phyloP scores from a whole-genome alignment of 2,329 filamentous ascomycete genomes.

The Myriosclerotinia curreyana region DNA sequence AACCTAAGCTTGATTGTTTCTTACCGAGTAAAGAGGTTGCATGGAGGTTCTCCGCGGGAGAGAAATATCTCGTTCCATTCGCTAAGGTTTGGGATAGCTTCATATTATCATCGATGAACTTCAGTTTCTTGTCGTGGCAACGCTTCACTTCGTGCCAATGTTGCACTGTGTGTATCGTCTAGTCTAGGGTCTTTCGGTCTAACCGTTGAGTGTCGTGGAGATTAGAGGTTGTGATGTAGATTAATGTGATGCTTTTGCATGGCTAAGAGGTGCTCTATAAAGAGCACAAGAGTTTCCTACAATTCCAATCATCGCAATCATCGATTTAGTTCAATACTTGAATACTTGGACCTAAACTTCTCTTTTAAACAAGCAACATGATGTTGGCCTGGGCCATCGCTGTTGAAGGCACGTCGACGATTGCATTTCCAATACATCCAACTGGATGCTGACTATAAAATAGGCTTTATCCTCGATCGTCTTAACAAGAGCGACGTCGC shows the following conservation, averaged over 20 bases:
- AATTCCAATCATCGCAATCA: background rate
- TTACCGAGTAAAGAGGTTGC: background rate
- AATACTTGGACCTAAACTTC: background rate
- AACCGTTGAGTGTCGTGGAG: background rate
- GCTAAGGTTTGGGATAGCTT: background rate
- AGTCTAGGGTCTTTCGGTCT: too few relatives aligned
- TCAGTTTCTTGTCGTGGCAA: background rate
- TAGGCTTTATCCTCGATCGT: constrained; percentile 37
- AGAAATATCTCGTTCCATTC: background rate
- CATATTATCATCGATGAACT: background rate
- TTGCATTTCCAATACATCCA: background rate
- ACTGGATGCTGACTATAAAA: background rate
- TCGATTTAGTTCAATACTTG: background rate
- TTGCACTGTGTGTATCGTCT: background rate
- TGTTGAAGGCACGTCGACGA: constrained; percentile 25
- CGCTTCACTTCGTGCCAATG: background rate
- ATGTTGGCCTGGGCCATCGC: constrained; percentile 25
- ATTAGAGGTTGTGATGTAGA: background rate
- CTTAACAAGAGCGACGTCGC: constrained; percentile 43
- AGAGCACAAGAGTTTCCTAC: background rate
- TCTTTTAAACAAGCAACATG: constrained; percentile 18
- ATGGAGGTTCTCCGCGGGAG: background rate
- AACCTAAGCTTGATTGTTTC: background rate
- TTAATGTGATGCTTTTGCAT: background rate
- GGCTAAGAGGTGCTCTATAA: constrained; percentile 7